phyloP scores from a whole-genome alignment of 768 basidiomycete genomes.

The Gyrodon lividus region DNA sequence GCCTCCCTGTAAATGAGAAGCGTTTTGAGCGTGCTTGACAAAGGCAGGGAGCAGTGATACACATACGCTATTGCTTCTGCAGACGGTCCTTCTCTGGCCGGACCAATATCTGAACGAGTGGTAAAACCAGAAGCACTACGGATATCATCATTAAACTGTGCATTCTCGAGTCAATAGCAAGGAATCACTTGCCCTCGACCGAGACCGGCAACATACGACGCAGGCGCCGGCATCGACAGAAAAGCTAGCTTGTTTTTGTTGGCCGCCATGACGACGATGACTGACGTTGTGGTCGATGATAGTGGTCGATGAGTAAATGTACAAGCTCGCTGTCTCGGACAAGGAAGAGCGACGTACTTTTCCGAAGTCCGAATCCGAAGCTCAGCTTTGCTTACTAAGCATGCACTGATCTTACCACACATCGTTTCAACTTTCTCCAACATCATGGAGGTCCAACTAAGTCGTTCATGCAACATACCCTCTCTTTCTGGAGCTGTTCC shows the following conservation, averaged over 20 bases:
- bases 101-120: constrained; percentile 97
- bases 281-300: too few species aligned
- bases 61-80: constrained; percentile 88
- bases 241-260: constrained; percentile 81
- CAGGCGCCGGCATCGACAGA: constrained; percentile 85
- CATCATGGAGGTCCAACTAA: not conserved
- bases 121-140: constrained; percentile 93
- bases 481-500: constrained; percentile 5
- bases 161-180: not conserved
- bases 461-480: constrained; percentile 13
- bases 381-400: too few species aligned
- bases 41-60: constrained; percentile 11
- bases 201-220: constrained; percentile 97
- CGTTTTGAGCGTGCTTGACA: not conserved
- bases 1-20: constrained; percentile 62
- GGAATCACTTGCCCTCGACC: constrained; percentile 77
- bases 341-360: too few species aligned
- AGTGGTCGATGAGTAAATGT: not conserved
- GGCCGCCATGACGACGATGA: constrained; percentile 45
- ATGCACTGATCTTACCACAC: too few species aligned
- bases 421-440: too few species aligned
- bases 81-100: constrained; percentile 91
- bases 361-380: too few species aligned
- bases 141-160: constrained; percentile 12
- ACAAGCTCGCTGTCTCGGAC: too few species aligned